Evolutionary conservation across 2,329 filamentous ascomycete genomes (phyloP), one percentile per base, ranked within the genome.

Genomic region (Fusarium incarnatum): DNA sequence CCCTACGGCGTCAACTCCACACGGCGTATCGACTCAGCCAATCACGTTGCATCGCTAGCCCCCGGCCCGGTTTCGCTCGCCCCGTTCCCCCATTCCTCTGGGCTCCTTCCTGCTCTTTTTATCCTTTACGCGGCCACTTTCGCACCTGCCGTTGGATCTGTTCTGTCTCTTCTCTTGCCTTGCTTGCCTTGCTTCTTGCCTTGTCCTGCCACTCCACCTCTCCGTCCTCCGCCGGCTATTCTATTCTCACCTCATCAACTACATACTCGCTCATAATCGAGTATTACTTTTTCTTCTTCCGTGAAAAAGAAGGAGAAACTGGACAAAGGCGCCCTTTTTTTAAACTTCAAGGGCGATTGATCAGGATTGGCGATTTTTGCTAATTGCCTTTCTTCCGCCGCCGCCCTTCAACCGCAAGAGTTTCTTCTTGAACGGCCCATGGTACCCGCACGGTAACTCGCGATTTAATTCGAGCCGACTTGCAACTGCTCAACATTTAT

Each of bases 381-480:
- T 30, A 54, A 67, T 56, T 70, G 67, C 67, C 67, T 56, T 67
- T 57, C 45, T 47, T 61, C 55, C 49, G 70, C 63, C 64, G 54
- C 68, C 68, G 65, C 47, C 37, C 65, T 68, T 44, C 56, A 49
- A 59, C 65, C 48, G 44, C 62, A 56, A 73, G 64, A 61, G 62
- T 65, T 69, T 73, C 55, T 60, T 42, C 57, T 60, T 57, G 60
- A 62, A 68, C 62, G 58, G 64, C 68, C 60, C 73, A 76, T 76
- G 73, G 73, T 76, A 70, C 60, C 69, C 73, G 60, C 60, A 70
- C 71, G 69, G 73, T 63, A 74, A 55, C 60, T 64, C 60, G 57
- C 71, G 71, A 75, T 48, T 72, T 67, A 75, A 76, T 76, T 69
- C 69, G 73, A 75, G 70, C 64, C 64, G 41, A 44, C 60, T 41